Evolutionary conservation across 2,329 filamentous ascomycete genomes (phyloP).

Genomic region (Diaporthe sp.): DNA sequence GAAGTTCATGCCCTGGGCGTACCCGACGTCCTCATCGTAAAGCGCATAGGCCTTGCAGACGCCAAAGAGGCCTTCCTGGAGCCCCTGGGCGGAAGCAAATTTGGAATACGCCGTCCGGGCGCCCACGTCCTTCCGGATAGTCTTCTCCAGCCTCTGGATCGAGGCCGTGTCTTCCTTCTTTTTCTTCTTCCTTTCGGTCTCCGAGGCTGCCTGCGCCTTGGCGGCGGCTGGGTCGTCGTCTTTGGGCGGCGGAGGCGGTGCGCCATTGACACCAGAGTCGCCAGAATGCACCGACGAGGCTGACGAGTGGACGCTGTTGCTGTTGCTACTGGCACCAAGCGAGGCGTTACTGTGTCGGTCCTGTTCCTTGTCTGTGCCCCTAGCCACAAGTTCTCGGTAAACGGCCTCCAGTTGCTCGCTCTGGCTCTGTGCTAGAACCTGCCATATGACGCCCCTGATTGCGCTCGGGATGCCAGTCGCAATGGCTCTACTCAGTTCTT

Average conservation of each 20-base stretch:
- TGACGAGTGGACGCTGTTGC: conserved; percentile 77
- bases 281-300: conserved; percentile 89
- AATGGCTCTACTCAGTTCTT: conserved; percentile 92
- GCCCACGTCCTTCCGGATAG: conserved; percentile 91
- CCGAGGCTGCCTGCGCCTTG: conserved; percentile 74
- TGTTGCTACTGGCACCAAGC: conserved; percentile 66
- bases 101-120: conserved; percentile 96
- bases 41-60: conserved; percentile 98
- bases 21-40: conserved; percentile 94
- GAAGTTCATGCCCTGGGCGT: conserved; percentile 99
- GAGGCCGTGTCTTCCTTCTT: conserved; percentile 82
- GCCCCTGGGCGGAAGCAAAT: conserved; percentile 89
- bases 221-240: conserved; percentile 70
- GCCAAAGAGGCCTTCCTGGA: conserved; percentile 94
- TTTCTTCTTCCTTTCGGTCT: conserved; percentile 81
- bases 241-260: conserved; percentile 72
- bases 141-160: conserved; percentile 88
- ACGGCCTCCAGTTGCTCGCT: conserved; percentile 88
- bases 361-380: conserved; percentile 86
- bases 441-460: conserved; percentile 98
- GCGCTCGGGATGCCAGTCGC: conserved; percentile 94
- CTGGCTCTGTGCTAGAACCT: conserved; percentile 95
- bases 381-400: conserved; percentile 85
- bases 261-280: conserved; percentile 72
- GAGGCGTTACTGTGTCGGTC: conserved; percentile 70